Conservation (phyloP, 805 yeast genomes). For the Wickerhamiella alocasiicola region DNA sequence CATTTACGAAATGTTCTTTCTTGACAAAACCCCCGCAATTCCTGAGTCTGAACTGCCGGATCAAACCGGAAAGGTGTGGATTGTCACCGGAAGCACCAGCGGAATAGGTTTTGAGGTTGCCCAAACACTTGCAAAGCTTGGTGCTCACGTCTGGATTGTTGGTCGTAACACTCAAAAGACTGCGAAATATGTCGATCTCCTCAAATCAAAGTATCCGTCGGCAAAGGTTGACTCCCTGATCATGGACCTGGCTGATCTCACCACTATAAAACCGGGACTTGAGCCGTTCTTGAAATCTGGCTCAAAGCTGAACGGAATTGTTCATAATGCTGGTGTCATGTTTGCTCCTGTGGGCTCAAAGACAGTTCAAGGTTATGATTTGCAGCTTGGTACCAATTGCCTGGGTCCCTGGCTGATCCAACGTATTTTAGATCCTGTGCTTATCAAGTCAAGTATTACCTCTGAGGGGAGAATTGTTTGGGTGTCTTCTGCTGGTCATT, state of each 20-base stretch:
- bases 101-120: slow-evolving; percentile 12
- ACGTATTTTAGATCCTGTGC: slow-evolving; percentile 27
- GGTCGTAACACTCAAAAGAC: slow-evolving; percentile 31
- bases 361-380: slow-evolving; percentile 36
- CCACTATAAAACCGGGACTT: slow-evolving; percentile 31
- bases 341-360: not conserved
- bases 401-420: slow-evolving; percentile 37
- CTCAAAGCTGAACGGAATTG: slow-evolving; percentile 27
- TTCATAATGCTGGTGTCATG: slow-evolving; percentile 39
- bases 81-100: slow-evolving; percentile 11
- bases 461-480: slow-evolving; percentile 34
- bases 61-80: slow-evolving; percentile 24
- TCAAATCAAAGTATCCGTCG: slow-evolving; percentile 23
- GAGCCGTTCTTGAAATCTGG: slow-evolving; percentile 23
- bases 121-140: slow-evolving; percentile 10
- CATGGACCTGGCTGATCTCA: slow-evolving; percentile 28
- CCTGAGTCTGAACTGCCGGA: too few species aligned
- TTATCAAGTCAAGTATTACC: slow-evolving; percentile 24
- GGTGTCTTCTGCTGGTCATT: slow-evolving; percentile 33
- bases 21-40: too few species aligned
- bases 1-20: too few species aligned
- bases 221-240: slow-evolving; percentile 18
- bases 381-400: slow-evolving; percentile 36
- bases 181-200: slow-evolving; percentile 21
- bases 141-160: slow-evolving; percentile 30